Base-by-base conservation (phyloP, 208 protist species). In the Leishmania braziliensis region DNA sequence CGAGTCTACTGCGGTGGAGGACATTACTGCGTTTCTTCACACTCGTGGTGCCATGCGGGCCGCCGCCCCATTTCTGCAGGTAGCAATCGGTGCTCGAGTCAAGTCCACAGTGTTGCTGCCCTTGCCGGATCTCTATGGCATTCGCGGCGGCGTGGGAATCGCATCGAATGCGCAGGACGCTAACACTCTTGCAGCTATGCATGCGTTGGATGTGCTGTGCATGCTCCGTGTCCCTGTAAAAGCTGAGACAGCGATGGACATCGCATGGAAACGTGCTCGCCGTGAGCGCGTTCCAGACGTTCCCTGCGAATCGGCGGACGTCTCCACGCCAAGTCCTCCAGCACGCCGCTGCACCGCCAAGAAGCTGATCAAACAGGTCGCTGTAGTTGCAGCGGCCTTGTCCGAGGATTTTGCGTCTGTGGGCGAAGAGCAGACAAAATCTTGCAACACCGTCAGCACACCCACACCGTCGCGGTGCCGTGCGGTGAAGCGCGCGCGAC, bases 61-160 rank as follows among this genome's bases (percentile, higher is more conserved):
- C 20, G 79, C 72, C 0, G 81, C 93, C 58, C 90, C 95, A 5
- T 97, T 96, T 78, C 54, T 87, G 78, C 80, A 86, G 39, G 91
- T 92, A 50, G 46, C 71, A 36, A 81, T 96, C 23, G 62, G 77
- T 1, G 85, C 86, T 26, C 89, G 82, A 5, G 80, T 92, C 56
- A 91, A 89, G 82, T 88, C 95, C 14, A 94, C 93, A 1, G 90
- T 96, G n/a, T 82, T 97, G 54, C 90, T 98, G 50, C 95, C 93
- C 18, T 33, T 98, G 46, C 81, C 91, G 48, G 85, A 86, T 29
- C 69, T 76, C n/a, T 95, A 86, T 75, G 95, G 95, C 78, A 82
- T 96, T n/a, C 90, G 93, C 26, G 95, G 95, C 50, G 95, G 93
- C 14, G 89, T 98, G 10, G 95, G 95, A 33, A 84, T 98, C 56